Conservation (phyloP, 83 land plant species). For the Thuja plicata region DNA sequence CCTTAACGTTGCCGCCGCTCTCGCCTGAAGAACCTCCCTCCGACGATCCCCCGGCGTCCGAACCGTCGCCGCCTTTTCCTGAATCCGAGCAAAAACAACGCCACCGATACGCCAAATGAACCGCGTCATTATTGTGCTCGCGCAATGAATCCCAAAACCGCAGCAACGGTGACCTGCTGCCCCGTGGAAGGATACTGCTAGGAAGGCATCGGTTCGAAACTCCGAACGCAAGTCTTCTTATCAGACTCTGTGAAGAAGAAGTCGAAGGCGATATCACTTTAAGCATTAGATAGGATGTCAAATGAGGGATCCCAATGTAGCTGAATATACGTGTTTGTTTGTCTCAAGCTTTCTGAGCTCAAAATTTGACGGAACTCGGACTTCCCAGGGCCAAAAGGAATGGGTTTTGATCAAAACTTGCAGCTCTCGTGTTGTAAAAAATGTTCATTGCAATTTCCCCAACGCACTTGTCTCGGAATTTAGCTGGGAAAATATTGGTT, state of each 20-base stretch:
- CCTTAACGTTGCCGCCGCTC: conserved; percentile 9
- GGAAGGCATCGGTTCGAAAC: background rate
- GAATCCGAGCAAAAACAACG: background rate
- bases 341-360: background rate
- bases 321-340: background rate
- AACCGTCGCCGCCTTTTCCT: conserved; percentile 15
- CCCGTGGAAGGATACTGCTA: background rate
- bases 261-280: background rate
- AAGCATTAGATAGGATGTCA: background rate
- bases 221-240: background rate
- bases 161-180: background rate
- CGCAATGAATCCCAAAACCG: conserved; percentile 11
- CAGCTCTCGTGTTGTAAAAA: background rate
- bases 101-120: background rate
- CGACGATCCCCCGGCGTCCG: conserved; percentile 1
- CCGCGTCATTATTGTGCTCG: background rate
- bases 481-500: background rate
- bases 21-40: conserved; percentile 7
- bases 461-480: background rate
- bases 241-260: background rate
- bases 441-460: background rate
- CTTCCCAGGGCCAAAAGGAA: background rate
- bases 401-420: background rate
- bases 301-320: background rate
- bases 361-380: background rate